phyloP scores from a whole-genome alignment of 2,329 filamentous ascomycete species.

The Aphanoascus verrucosus region DNA sequence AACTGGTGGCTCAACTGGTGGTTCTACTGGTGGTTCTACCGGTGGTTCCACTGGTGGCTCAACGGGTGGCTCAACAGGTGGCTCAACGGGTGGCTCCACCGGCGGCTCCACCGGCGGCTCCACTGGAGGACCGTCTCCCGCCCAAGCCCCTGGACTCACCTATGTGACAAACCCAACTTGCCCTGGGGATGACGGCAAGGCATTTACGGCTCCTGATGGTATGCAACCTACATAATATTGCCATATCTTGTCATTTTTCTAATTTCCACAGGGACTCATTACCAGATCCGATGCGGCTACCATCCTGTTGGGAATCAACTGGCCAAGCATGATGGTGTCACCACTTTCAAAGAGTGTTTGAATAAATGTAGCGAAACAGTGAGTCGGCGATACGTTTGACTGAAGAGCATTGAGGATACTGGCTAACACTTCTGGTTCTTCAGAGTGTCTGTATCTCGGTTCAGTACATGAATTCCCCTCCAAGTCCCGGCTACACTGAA shows the following conservation, averaged over 20 bases:
- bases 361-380: constrained; percentile 6
- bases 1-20: background rate
- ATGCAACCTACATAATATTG: background rate
- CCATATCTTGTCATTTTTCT: background rate
- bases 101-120: background rate
- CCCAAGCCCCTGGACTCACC: background rate
- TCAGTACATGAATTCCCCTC: constrained; percentile 1
- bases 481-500: background rate
- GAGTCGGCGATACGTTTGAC: background rate
- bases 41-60: background rate
- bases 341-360: background rate
- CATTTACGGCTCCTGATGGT: background rate
- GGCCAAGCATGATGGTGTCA: background rate
- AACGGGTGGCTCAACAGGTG: background rate
- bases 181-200: background rate
- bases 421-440: background rate
- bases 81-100: background rate
- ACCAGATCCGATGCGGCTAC: background rate
- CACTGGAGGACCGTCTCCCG: background rate
- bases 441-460: constrained; percentile 1
- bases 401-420: background rate
- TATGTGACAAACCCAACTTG: background rate
- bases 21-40: background rate
- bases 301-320: background rate
- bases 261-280: background rate